phyloP scores from a whole-genome alignment of 1,284 basidiomycete genomes.

The Phlebopus sp. region DNA sequence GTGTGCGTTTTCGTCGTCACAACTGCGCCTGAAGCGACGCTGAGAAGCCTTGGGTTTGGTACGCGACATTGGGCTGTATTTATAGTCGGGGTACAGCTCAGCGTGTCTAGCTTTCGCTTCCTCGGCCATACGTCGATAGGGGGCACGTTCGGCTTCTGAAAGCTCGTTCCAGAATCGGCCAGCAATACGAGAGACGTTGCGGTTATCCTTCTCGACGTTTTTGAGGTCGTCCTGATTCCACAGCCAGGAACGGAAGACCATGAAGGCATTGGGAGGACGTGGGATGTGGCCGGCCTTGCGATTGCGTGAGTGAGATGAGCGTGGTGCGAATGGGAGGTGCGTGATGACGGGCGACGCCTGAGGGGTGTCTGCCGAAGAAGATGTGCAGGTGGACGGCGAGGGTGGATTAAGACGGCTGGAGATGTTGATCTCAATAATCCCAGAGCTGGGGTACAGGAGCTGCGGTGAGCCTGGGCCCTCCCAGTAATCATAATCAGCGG shows the following conservation, averaged over 20 bases:
- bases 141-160: conserved; percentile 32
- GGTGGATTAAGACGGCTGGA: conserved; percentile 6
- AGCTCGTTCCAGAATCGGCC: conserved; percentile 43
- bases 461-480: conserved; percentile 12
- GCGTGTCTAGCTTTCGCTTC: conserved; percentile 49
- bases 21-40: conserved; percentile 28
- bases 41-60: conserved; percentile 24
- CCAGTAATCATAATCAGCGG: conserved; percentile 22
- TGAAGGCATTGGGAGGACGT: conserved; percentile 82
- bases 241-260: conserved; percentile 74
- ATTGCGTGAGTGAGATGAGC: conserved; percentile 41
- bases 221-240: conserved; percentile 49
- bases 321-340: conserved; percentile 29
- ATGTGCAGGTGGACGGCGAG: conserved; percentile 21
- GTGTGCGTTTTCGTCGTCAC: conserved; percentile 34
- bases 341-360: conserved; percentile 14
- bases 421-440: conserved; percentile 8
- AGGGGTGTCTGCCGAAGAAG: conserved; percentile 14
- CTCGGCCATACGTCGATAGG: conserved; percentile 44
- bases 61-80: conserved; percentile 44
- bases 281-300: conserved; percentile 51
- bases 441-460: conserved; percentile 12
- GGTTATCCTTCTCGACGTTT: conserved; percentile 44
- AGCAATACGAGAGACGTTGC: conserved; percentile 50
- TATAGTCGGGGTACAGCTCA: conserved; percentile 53